Conservation (phyloP, 345 rosid species). For the Anastatica hierochuntica region DNA sequence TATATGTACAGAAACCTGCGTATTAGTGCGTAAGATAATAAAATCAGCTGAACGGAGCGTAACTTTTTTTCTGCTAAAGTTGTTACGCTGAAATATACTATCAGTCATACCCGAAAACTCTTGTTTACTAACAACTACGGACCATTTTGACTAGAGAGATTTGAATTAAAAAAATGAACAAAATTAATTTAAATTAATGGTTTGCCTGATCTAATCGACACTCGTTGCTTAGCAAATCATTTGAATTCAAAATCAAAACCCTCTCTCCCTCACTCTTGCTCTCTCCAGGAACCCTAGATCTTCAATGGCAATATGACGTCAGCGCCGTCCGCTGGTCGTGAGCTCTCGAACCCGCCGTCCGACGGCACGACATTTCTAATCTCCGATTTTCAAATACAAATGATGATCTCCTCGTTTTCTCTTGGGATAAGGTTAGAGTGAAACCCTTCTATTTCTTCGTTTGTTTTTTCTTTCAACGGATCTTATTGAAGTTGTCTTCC, state of each 20-base stretch:
- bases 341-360: slow-evolving; percentile 73
- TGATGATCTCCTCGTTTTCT: slow-evolving; percentile 88
- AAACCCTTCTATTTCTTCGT: neutral
- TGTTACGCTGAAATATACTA: no score
- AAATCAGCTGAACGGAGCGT: no score
- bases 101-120: no score
- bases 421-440: slow-evolving; percentile 90
- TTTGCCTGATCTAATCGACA: no score
- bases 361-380: slow-evolving; percentile 95
- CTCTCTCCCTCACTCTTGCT: neutral
- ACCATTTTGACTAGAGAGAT: no score
- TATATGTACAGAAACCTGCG: no score
- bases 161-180: no score
- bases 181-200: no score
- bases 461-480: neutral
- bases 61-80: no score
- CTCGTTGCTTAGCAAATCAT: no score
- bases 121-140: no score
- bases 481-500: slow-evolving; percentile 43
- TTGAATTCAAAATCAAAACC: neutral
- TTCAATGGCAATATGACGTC: slow-evolving; percentile 21
- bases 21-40: no score
- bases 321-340: slow-evolving; percentile 57
- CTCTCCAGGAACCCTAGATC: slow-evolving; percentile 6
- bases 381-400: slow-evolving; percentile 91